Conservation (phyloP, 305 asterid species). For the Fraxinus paxiana region DNA sequence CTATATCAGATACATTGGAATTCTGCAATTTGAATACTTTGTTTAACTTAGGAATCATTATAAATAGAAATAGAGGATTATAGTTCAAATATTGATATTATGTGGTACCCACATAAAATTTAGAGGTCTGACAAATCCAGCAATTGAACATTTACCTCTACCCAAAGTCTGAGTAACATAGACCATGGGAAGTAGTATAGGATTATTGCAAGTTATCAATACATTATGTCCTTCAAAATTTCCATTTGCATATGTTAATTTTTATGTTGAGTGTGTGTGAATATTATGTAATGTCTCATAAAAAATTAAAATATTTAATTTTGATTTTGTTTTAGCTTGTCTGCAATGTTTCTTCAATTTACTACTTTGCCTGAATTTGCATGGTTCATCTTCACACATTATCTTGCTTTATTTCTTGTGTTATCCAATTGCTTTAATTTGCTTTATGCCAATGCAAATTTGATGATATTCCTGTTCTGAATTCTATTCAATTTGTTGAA, state of each 20-base stretch:
- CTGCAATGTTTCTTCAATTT: not conserved
- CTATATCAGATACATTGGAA: not conserved
- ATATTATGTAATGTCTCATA: not conserved
- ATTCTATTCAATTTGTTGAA: not conserved
- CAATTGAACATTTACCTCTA: not conserved
- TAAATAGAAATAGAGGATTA: not conserved
- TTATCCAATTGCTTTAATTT: not conserved
- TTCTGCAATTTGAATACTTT: not conserved
- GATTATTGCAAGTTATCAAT: not conserved
- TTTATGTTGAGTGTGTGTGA: not conserved
- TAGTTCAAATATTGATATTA: not conserved
- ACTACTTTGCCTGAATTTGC: not conserved
- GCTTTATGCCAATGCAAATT: not conserved
- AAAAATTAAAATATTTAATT: not conserved
- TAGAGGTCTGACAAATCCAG: not conserved
- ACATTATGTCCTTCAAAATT: not conserved
- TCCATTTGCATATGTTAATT: not conserved
- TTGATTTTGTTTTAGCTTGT: not conserved
- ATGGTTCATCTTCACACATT: not conserved
- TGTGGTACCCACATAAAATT: not conserved
- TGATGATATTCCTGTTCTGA: not conserved
- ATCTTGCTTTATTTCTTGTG: not conserved
- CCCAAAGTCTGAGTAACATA: not conserved
- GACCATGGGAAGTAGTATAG: not conserved
- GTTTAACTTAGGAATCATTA: not conserved